Conservation (phyloP, 345 rosid species). For the Heritiera littoralis region DNA sequence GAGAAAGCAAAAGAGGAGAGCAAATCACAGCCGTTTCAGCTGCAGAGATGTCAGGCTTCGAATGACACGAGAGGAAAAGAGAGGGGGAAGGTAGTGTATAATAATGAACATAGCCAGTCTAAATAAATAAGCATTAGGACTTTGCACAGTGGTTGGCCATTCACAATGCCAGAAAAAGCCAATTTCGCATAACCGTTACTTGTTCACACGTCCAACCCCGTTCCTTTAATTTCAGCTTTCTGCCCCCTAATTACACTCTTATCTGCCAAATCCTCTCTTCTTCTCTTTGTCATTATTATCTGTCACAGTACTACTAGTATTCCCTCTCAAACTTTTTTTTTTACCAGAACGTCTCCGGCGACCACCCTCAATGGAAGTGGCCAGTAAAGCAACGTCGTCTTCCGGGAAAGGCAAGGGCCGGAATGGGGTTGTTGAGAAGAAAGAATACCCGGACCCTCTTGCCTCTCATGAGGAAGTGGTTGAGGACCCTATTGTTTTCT, state of each 20-base stretch:
- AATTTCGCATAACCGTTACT: conserved; percentile 68
- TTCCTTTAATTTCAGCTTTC: conserved; percentile 33
- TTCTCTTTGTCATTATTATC: conserved; percentile 30
- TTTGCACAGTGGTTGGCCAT: conserved; percentile 25
- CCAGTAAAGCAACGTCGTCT: conserved; percentile 40
- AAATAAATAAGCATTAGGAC: conserved; percentile 23
- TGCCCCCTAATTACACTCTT: conserved; percentile 46
- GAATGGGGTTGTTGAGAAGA: conserved; percentile 27
- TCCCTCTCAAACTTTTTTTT: conserved; percentile 2
- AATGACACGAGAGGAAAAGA: conserved; percentile 36
- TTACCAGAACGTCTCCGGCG: conserved; percentile 23
- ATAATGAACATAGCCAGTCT: conserved; percentile 30
- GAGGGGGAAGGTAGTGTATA: conserved; percentile 21
- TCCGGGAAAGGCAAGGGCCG: conserved; percentile 33
- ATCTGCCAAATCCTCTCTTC: conserved; percentile 35
- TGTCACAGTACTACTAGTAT: not conserved
- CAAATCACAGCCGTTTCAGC: conserved; percentile 33
- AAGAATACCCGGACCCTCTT: conserved; percentile 67
- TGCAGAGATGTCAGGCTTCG: conserved; percentile 46
- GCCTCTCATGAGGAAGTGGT: conserved; percentile 59
- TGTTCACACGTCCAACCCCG: conserved; percentile 40
- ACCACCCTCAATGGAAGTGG: conserved; percentile 1
- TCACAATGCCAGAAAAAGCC: conserved; percentile 55
- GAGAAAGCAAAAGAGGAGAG: conserved; percentile 7
- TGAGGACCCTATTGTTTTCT: conserved; percentile 51